Evolutionary conservation across 1,284 basidiomycete genomes (phyloP).

Genomic region (Ganoderma resinaceum): DNA sequence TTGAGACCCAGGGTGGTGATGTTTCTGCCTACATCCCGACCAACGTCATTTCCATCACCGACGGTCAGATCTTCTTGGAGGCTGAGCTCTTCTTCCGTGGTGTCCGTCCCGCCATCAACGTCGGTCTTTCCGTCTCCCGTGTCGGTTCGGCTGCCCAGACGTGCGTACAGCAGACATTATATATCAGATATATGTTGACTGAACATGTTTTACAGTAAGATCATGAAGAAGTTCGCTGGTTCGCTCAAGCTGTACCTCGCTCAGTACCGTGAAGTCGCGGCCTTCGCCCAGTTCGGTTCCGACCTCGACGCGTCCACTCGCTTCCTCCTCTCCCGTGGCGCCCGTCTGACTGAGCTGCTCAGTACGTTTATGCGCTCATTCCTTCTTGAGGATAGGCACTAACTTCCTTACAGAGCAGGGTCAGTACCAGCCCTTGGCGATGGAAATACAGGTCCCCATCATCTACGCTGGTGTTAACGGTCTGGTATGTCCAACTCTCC

Average conservation of each 20-base stretch:
- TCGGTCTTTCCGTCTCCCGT: conserved; percentile 99
- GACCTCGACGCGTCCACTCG: conserved; percentile 99
- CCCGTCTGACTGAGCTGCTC: conserved; percentile 97
- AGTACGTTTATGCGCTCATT: conserved; percentile 57
- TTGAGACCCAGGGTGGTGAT: conserved; percentile 99
- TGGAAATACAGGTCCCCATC: conserved; percentile 97
- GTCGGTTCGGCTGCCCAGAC: conserved; percentile 99
- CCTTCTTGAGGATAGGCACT: neutral
- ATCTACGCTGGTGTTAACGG: conserved; percentile 99
- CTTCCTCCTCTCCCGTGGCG: conserved; percentile 96
- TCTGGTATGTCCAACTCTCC: conserved; percentile 66
- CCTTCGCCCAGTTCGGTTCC: conserved; percentile 99
- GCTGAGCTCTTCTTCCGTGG: conserved; percentile 99
- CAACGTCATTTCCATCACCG: conserved; percentile 96
- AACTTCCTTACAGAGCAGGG: conserved; percentile 78
- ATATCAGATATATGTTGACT: neutral
- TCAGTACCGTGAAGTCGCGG: conserved; percentile 99
- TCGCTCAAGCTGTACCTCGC: conserved; percentile 99
- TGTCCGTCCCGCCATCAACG: conserved; percentile 99
- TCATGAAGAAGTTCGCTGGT: conserved; percentile 99
- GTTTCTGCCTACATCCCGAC: conserved; percentile 97
- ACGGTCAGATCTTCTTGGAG: conserved; percentile 99
- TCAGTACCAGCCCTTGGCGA: conserved; percentile 93
- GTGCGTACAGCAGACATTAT: conserved; percentile 46
- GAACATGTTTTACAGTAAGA: conserved; percentile 64